These are phyloP conservation scores for Dothistroma pini DNA, from an alignment of 2,329 filamentous ascomycete species.

Conservation along the genomic window DNA sequence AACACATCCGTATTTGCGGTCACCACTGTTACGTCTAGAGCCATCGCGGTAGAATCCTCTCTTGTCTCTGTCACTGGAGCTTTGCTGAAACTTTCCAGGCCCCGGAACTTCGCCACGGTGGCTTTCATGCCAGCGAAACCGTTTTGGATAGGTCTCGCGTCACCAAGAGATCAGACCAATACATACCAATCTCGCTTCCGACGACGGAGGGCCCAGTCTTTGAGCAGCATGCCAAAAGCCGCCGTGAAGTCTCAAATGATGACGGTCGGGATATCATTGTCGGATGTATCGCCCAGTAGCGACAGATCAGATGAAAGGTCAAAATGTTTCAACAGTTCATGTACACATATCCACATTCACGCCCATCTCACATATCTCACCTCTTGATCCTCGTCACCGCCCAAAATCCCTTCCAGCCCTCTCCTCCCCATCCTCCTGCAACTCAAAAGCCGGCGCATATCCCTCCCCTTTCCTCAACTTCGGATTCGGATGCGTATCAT, in stretches of 20 bases:
- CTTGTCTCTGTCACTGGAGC: neutral
- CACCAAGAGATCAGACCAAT: no score
- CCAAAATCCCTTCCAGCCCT: conserved; percentile 61
- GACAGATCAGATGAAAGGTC: no score
- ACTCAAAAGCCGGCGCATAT: conserved; percentile 55
- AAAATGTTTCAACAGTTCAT: no score
- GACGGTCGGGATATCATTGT: no score
- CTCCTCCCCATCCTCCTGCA: conserved; percentile 68
- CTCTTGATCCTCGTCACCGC: neutral
- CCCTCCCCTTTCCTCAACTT: conserved; percentile 48
- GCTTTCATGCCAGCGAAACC: neutral
- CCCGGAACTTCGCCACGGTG: neutral
- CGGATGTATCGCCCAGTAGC: no score
- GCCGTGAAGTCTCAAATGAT: no score
- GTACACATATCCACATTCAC: no score
- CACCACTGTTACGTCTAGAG: neutral
- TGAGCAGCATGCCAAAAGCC: no score
- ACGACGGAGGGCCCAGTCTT: no score
- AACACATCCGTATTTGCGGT: neutral
- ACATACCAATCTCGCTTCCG: no score
- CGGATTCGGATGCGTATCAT: conserved; percentile 88
- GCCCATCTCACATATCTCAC: neutral
- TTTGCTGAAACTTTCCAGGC: neutral
- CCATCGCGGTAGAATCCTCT: neutral
- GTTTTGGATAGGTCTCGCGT: neutral